Evolutionary conservation across 345 rosid genomes (phyloP).

Genomic region (Cardiospermum halicacabum): DNA sequence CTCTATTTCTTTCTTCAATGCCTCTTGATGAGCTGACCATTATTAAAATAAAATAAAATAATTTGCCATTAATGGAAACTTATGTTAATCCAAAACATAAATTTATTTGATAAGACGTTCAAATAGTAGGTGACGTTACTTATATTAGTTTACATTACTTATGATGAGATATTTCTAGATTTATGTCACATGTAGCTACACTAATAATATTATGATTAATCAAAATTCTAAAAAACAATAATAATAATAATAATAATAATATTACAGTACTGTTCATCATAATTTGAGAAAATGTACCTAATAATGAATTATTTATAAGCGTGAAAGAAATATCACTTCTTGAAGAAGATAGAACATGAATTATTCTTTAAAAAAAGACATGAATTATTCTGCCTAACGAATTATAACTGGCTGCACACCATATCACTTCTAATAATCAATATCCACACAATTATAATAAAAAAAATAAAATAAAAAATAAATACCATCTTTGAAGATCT

Average conservation of each 20-base stretch:
- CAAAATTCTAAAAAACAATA: not conserved
- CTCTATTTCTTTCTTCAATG: conserved; percentile 63
- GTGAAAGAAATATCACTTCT: not conserved
- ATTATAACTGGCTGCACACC: not conserved
- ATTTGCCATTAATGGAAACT: not conserved
- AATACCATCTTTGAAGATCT: conserved; percentile 71
- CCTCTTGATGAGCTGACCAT: conserved; percentile 63
- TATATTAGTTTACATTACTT: too few species aligned
- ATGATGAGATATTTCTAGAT: too few species aligned
- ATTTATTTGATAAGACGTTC: not conserved
- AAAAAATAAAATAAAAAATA: not conserved
- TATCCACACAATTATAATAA: not conserved
- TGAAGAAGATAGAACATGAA: conserved; percentile 11
- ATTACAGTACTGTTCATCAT: not conserved
- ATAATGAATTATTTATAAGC: not conserved
- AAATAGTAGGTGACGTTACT: not conserved
- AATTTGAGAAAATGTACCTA: not conserved
- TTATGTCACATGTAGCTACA: too few species aligned
- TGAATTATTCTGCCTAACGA: conserved; percentile 4
- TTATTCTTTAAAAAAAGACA: conserved; percentile 11
- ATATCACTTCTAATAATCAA: not conserved
- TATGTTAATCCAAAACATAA: not conserved
- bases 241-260: not conserved
- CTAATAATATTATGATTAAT: too few species aligned
- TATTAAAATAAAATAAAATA: not conserved